Conservation (phyloP, 2,329 filamentous ascomycete genomes). For the Penicillium verrucosum region DNA sequence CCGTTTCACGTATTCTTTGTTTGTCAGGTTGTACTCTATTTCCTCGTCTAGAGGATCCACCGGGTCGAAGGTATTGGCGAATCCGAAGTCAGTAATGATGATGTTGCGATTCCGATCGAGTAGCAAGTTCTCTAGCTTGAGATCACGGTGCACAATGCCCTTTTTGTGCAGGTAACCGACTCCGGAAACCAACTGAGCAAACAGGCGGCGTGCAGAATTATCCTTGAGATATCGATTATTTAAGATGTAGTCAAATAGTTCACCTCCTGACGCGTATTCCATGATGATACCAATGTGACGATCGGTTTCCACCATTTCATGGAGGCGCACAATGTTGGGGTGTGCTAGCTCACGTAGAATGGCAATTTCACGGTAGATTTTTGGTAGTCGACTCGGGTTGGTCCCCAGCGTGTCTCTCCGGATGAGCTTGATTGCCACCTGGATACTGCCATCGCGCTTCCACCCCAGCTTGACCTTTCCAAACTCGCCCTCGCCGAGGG, state of each 20-base stretch:
- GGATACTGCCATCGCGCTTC: conserved; percentile 90
- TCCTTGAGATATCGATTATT: conserved; percentile 97
- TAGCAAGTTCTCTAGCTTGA: conserved; percentile 93
- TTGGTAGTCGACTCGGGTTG: conserved; percentile 84
- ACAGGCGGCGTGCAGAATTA: conserved; percentile 80
- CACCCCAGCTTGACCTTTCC: conserved; percentile 98
- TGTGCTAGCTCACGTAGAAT: conserved; percentile 86
- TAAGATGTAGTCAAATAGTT: conserved; percentile 96
- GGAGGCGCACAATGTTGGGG: conserved; percentile 92
- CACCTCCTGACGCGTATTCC: conserved; percentile 95
- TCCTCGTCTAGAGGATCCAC: conserved; percentile 84
- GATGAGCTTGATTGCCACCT: conserved; percentile 97
- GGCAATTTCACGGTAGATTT: conserved; percentile 95
- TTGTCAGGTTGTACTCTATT: conserved; percentile 79
- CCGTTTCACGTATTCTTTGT: conserved; percentile 83
- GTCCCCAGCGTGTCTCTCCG: conserved; percentile 83
- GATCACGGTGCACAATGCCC: conserved; percentile 93
- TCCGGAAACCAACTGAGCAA: conserved; percentile 92
- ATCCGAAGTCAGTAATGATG: conserved; percentile 99
- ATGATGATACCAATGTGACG: conserved; percentile 96
- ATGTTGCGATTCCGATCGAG: conserved; percentile 97
- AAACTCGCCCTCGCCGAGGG: conserved; percentile 95
- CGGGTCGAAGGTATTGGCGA: conserved; percentile 95
- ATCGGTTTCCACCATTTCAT: conserved; percentile 98
- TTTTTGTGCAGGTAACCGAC: conserved; percentile 98